Base-by-base conservation (phyloP, 176 grass and related monocot genomes). In the Ensete ventricosum region DNA sequence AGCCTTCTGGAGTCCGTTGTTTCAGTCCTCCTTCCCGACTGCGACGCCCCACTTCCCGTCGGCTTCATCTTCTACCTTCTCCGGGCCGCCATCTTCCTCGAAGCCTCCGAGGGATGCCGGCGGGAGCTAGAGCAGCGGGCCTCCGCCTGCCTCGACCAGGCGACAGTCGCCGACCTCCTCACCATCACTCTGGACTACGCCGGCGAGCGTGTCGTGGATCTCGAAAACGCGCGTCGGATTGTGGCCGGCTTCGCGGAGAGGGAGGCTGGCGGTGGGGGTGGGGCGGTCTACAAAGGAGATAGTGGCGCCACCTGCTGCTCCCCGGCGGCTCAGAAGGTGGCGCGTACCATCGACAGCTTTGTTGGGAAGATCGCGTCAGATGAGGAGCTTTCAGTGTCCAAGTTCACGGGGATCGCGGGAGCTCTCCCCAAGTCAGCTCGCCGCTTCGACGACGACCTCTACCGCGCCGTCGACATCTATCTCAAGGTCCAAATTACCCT, bases 331-430 rank as follows among this genome's bases (percentile, higher is more conserved):
- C 85, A 86, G 87, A 92, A 84, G 59, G 87, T 92, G 23, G 89
- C 83, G 0, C 72, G 8, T 48, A 78, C 34, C 0, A 87, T 92
- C 78, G 93, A 96, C 79, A 83, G 82, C 25, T 74, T 96, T 19
- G 87, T 91, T 50, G 87, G 82, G 7, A 89, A 96, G 83, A 86
- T 90, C 11, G 89, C 92, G 62, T 86, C 85, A 20, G 89, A 90
- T 77, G 87, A 74, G 63, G 62, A 82, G 8, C 81, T 92, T 10
- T 69, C 87, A 0, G 82, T 92, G 10, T 86, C 85, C 69, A 92
- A 86, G 77, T 96, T 96, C 78, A 80, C 88, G 1, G 84, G 82
- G 4, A 77, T 96, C 10, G 79, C 81, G 1, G 81, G 85, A 13
- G 85, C 87, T 3, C 74, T 96, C 17, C 92, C 89, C n/a, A 96